phyloP scores from a whole-genome alignment of 352 stramenopile species.

The Thalassiosira mediterranea region DNA sequence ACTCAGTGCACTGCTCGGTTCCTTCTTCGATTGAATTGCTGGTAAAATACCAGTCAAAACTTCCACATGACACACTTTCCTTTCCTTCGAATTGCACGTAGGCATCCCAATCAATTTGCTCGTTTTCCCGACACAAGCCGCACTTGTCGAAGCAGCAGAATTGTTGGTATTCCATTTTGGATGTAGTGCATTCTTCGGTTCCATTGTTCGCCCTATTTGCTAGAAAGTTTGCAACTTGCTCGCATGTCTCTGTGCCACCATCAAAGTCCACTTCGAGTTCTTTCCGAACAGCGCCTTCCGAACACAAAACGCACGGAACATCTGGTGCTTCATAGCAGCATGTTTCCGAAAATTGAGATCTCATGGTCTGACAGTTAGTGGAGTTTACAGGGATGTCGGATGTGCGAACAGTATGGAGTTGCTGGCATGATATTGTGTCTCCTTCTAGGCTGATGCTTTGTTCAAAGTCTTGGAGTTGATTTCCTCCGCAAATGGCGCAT shows the following conservation, averaged over 20 bases:
- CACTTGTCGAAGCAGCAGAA: slow-evolving; percentile 68
- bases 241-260: slow-evolving; percentile 54
- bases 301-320: slow-evolving; percentile 53
- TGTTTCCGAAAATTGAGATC: slow-evolving; percentile 45
- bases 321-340: slow-evolving; percentile 62
- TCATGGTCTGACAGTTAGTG: slow-evolving; percentile 45
- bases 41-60: slow-evolving; percentile 66
- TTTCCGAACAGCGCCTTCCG: slow-evolving; percentile 42
- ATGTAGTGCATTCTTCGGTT: slow-evolving; percentile 52
- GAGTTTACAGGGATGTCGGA: slow-evolving; percentile 43
- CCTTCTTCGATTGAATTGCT: slow-evolving; percentile 56
- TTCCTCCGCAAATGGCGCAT: slow-evolving; percentile 50
- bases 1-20: slow-evolving; percentile 45
- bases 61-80: slow-evolving; percentile 50
- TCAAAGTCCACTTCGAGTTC: slow-evolving; percentile 59
- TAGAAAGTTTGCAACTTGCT: slow-evolving; percentile 54
- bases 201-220: slow-evolving; percentile 53
- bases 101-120: slow-evolving; percentile 59
- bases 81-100: slow-evolving; percentile 59
- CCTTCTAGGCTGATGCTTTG: slow-evolving; percentile 48
- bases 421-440: slow-evolving; percentile 58
- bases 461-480: slow-evolving; percentile 56
- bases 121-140: slow-evolving; percentile 41
- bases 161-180: slow-evolving; percentile 42
- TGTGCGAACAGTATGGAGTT: slow-evolving; percentile 59